These are phyloP conservation scores for Fraxinus sp. DNA, from an alignment of 305 asterid genomes.

Conservation along the genomic window DNA sequence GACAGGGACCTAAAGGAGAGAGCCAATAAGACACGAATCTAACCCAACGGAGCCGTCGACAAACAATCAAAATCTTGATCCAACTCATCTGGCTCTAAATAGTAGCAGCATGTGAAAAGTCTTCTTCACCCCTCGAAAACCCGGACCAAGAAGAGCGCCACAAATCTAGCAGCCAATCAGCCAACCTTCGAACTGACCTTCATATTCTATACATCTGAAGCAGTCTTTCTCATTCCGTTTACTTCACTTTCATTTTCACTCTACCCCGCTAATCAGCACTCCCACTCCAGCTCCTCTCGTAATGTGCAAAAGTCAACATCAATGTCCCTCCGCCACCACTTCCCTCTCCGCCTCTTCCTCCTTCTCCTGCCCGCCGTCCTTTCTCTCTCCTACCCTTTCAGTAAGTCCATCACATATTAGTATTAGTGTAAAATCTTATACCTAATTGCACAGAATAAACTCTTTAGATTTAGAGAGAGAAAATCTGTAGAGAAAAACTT, in stretches of 20 bases:
- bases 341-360: conserved; percentile 20
- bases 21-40: too few species aligned
- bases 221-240: conserved; percentile 35
- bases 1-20: too few species aligned
- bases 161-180: not conserved
- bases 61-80: not conserved
- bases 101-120: not conserved
- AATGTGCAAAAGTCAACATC: conserved; percentile 41
- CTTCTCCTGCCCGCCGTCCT: conserved; percentile 19
- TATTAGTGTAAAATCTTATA: not conserved
- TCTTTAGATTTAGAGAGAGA: too few species aligned
- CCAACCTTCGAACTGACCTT: not conserved
- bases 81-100: not conserved
- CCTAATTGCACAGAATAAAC: too few species aligned
- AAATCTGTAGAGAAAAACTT: too few species aligned
- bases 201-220: not conserved
- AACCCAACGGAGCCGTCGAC: too few species aligned
- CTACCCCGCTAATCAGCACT: conserved; percentile 31
- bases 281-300: conserved; percentile 9
- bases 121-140: not conserved
- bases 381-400: conserved; percentile 47
- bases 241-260: conserved; percentile 21
- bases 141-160: not conserved
- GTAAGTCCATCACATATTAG: conserved; percentile 37
- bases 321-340: conserved; percentile 37